A percentile compares a stretch with the other conserved stretches of the same genome.
Conservation (phyloP, 2,329 filamentous ascomycete genomes). For the Alternaria sp. region DNA sequence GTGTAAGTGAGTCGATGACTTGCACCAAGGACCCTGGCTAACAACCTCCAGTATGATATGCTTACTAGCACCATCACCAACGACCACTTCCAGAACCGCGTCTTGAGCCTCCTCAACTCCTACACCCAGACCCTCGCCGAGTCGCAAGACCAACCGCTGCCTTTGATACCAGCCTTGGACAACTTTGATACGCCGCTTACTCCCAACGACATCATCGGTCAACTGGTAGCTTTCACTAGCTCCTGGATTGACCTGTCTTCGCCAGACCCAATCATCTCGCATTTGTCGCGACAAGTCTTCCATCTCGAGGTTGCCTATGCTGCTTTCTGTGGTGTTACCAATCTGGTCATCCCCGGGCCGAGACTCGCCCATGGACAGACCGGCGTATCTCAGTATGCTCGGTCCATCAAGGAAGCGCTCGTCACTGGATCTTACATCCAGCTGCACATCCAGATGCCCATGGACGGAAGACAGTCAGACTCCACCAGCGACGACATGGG, state of each 20-base stretch:
- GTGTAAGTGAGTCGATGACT: slow-evolving; percentile 61
- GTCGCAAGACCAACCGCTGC: slow-evolving; percentile 53
- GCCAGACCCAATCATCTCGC: slow-evolving; percentile 80
- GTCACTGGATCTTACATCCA: slow-evolving; percentile 78
- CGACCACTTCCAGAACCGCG: slow-evolving; percentile 72
- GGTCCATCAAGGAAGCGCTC: slow-evolving; percentile 83
- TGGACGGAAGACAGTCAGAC: slow-evolving; percentile 76
- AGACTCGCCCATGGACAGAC: slow-evolving; percentile 67
- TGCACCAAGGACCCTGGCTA: neutral
- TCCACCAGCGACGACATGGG: slow-evolving; percentile 63
- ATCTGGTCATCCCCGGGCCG: slow-evolving; percentile 83
- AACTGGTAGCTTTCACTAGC: slow-evolving; percentile 81
- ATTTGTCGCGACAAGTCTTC: slow-evolving; percentile 87
- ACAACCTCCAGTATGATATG: slow-evolving; percentile 73
- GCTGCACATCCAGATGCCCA: slow-evolving; percentile 82
- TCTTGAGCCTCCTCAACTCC: slow-evolving; percentile 68
- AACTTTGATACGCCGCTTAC: slow-evolving; percentile 80
- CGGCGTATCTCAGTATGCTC: slow-evolving; percentile 77
- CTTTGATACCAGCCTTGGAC: slow-evolving; percentile 70
- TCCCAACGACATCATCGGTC: slow-evolving; percentile 73
- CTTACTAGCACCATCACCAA: slow-evolving; percentile 83
- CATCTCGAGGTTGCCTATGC: slow-evolving; percentile 94
- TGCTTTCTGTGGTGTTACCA: slow-evolving; percentile 90
- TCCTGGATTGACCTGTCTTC: slow-evolving; percentile 93
- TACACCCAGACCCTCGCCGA: slow-evolving; percentile 62